Base-by-base conservation (phyloP, 1,139 yeast species). In the Hyphopichia khmerensis region DNA sequence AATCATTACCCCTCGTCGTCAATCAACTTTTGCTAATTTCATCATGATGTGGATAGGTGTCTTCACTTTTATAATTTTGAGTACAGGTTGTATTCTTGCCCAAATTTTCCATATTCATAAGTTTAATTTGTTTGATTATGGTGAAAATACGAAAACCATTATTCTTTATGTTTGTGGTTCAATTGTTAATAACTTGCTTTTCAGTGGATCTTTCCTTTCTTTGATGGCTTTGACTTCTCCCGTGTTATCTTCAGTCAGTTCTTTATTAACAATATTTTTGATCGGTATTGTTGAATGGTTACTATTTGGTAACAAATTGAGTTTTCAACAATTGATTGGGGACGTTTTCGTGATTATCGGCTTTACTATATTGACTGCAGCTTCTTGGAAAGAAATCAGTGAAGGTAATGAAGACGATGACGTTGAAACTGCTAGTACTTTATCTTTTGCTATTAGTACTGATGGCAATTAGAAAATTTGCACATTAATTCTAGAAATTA, bases 161-260 rank as follows among this genome's bases (percentile, higher is more conserved):
- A 75, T 83, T 79, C 46, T 62, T 2, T 72, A 72, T 40, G 70
- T 80, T 27, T 36, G 65, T 1, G 67, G 82, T 7, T 80, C 84
- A 3, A 70, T 86, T 1, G 48, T 79, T 1, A 75, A 86, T 16
- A 89, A 89, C 58, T 69, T 87, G 50, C 53, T 78, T 1, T 89
- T 87, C 58, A 83, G 89, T 37, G 86, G 87, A 3, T 72, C 86
- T 35, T 87, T 89, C 53, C 72, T 89, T 48, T 77, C 90, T 2
- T 69, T 89, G 49, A 87, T 88, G 86, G 84, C 96, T 1, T 73
- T 89, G 45, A 89, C 96, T 0, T 82, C 87, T 14, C 96, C 96
- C 0, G 96, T 89, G 2, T 71, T 89, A 40, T 85, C 95, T 1
- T 82, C 93, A 0, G 96, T 89, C 10, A 84, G 93, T 33, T 82